phyloP scores from a whole-genome alignment of 2,329 filamentous ascomycete species.

The Trichoderma koningiopsis region DNA sequence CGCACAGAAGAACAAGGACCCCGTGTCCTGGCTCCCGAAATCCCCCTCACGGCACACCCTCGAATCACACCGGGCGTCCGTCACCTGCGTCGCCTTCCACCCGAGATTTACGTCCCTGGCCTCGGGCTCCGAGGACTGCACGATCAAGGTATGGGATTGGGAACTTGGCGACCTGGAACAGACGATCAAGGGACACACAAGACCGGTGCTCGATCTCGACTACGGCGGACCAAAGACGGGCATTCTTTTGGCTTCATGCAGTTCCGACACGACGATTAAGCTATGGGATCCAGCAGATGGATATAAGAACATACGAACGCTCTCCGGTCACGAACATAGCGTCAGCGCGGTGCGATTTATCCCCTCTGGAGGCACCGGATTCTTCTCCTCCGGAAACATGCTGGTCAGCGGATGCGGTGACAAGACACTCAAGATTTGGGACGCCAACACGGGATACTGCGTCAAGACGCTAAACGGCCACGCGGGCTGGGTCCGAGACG shows the following conservation, averaged over 20 bases:
- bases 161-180: slow-evolving; percentile 86
- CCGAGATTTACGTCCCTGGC: slow-evolving; percentile 88
- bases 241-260: slow-evolving; percentile 63
- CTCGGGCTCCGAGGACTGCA: slow-evolving; percentile 90
- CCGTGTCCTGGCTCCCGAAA: slow-evolving; percentile 81
- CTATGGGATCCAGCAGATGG: slow-evolving; percentile 90
- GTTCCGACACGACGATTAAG: slow-evolving; percentile 89
- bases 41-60: slow-evolving; percentile 78
- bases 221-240: slow-evolving; percentile 75
- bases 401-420: slow-evolving; percentile 86
- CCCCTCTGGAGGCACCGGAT: slow-evolving; percentile 76
- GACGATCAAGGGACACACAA: slow-evolving; percentile 90
- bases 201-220: slow-evolving; percentile 83
- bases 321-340: slow-evolving; percentile 90
- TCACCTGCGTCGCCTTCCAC: slow-evolving; percentile 92
- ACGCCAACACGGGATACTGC: slow-evolving; percentile 89
- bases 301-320: slow-evolving; percentile 91
- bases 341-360: slow-evolving; percentile 89
- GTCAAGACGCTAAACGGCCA: slow-evolving; percentile 88
- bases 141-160: slow-evolving; percentile 98
- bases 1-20: slow-evolving; percentile 79
- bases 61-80: slow-evolving; percentile 76
- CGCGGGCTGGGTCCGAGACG: slow-evolving; percentile 87
- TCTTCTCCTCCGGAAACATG: slow-evolving; percentile 76
- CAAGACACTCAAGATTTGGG: slow-evolving; percentile 85